Percentiles rank a stretch among this genome's conserved stretches.
Conservation (phyloP, 1,284 basidiomycete genomes). For the Ceratobasidium sp. region DNA sequence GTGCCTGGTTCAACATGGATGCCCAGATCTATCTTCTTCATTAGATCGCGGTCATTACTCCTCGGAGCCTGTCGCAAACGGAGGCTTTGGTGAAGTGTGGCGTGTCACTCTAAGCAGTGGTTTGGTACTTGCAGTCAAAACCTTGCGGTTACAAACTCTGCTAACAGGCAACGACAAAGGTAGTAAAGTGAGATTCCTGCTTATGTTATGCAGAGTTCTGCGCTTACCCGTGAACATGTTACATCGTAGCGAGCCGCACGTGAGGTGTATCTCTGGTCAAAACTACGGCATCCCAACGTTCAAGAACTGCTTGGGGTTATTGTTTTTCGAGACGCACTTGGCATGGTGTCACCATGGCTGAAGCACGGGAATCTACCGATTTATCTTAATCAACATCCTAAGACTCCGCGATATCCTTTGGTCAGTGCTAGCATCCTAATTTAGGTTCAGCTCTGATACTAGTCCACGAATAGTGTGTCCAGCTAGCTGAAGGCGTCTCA, state of each 20-base stretch:
- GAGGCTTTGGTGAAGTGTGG: background rate
- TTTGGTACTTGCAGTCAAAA: background rate
- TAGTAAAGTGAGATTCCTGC: no score
- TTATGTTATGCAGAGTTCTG: no score
- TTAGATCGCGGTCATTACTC: background rate
- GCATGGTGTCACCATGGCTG: background rate
- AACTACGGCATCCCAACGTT: background rate
- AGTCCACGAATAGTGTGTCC: background rate
- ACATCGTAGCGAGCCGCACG: conserved; percentile 5
- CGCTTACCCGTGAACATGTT: no score
- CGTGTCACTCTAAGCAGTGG: no score
- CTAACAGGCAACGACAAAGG: no score
- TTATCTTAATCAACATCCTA: background rate
- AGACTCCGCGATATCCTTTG: background rate
- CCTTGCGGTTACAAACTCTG: no score
- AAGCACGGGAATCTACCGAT: background rate
- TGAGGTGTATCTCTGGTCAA: conserved; percentile 2
- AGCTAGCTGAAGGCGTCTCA: background rate
- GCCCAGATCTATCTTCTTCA: background rate
- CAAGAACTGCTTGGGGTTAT: background rate
- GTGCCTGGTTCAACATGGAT: background rate
- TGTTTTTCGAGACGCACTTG: background rate
- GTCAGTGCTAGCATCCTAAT: background rate
- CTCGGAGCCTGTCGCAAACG: background rate
- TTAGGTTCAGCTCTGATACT: background rate